Evolutionary conservation across 1,139 yeast species (phyloP), one percentile per base, ranked within the genome.

Genomic region (Pichia sorboxylosa): DNA sequence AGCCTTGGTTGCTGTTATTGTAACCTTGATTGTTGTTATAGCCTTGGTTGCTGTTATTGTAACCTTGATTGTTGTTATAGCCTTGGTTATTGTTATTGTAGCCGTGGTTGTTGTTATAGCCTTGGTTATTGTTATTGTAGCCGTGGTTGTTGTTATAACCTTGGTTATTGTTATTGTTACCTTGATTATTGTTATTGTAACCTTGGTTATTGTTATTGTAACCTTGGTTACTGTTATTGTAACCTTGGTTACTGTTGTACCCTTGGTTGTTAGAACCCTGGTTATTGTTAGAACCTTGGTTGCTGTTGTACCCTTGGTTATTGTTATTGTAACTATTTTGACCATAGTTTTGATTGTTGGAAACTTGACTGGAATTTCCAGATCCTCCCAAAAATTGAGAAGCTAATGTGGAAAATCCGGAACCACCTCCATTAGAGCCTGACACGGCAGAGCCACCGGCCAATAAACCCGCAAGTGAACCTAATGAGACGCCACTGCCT

Each of bases 371-470:
- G n/a, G n/a, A n/a, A 20, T 8, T 9, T 20, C 22, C 22, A 9
- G 22, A 20, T 18, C 22, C 15, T 5, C 27, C 27, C 16, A 24
- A 24, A 13, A 24, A 24, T 24, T 24, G 16, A 11, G 27, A 24
- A n/a, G 27, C 27, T 6, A 24, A 6, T 11, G 14, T 13, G 8
- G 16, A 16, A 10, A 17, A 30, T 13, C 25, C 26, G 20, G 25
- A n/a, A 15, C 21, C 16, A 18, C 21, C 15, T 13, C 22, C n/a
- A 4, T 30, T 20, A 20, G 22, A 11, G 13, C 21, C 30, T 18
- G 30, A 30, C 16, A 26, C 22, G n/a, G 10, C 10, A 17, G 30
- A 28, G n/a, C 39, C 36, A 13, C 42, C 41, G 27, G 29, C 34
- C 30, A 38, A 27, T 25, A 32, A 24, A 23, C 35, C 28, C n/a